Base-by-base conservation (phyloP, 257 asterid genomes). In the Solanum gracilifrons region DNA sequence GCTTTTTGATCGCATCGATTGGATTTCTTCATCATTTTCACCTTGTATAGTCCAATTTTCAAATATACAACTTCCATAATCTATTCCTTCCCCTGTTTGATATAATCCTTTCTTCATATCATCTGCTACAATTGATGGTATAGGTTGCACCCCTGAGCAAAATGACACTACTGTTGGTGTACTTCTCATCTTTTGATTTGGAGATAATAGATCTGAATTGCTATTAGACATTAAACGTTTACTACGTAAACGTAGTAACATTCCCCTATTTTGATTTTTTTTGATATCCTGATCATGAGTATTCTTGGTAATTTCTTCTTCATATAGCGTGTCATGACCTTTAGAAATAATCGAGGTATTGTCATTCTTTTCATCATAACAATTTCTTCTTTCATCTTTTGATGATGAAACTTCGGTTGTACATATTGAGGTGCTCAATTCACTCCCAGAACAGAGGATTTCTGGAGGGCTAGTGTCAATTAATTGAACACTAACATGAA, bases 11-110 rank as follows among this genome's bases (percentile, higher is more conserved):
- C 62, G 72, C 89, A 64, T 80, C 16, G 85, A 80, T 82, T 46
- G 85, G 39, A 82, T 82, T 82, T 82, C 85, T 29, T 82, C 85
- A 31, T 48, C 69, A 29, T 82, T 82, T 1, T 29, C 85, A 82
- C 43, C 93, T 2, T 88, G 73, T 35, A 91, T 92, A 4, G 95
- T 89, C 98, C 99, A 95, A 89, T 92, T 89, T 32, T 96, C 96
- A 48, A 96, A 94, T 13, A 94, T 84, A 27, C 94, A 92, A 91
- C 96, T 95, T n/a, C 95, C 76, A 7, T 69, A 91, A 0, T 92
- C 95, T 3, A 75, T 83, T 87, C 92, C 95, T 7, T 85, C 88
- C 88, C 93, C 91, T 3, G 91, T 88, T 1, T 87, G 55, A 80
- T 92, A 92, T n/a, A 90, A 32, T 58, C 96, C 98, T 87, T 76